Base-by-base conservation (phyloP, 2,329 filamentous ascomycete species). In the Sporothrix luriei region DNA sequence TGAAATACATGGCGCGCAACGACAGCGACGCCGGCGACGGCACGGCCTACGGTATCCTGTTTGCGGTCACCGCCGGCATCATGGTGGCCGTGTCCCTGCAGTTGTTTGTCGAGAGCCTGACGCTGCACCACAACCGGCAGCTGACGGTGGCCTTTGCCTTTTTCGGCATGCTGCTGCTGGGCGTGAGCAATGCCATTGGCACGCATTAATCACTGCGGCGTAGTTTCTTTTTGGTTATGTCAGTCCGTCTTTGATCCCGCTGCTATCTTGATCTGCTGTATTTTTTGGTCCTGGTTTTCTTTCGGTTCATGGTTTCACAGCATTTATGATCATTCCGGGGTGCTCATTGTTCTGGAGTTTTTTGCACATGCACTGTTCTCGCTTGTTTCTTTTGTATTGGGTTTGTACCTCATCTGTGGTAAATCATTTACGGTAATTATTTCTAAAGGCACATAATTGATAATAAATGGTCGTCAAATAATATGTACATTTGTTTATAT, bases 1-100 rank as follows among this genome's bases (percentile, higher is more conserved):
- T 98, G 78, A 88, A 88, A 76, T 80, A 93, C 55, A 89, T 92
- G 0, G 76, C 84, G 74, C 74, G 80, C 55, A 83, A 81, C 2
- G 78, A 84, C 68, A 78, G 78, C 0, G 85, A 86, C 26, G 91
- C 78, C 0, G 85, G 85, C 19, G 83, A 84, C 69, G 79, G 83
- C n/a, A 82, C 83, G n/a, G 84, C 84, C 0, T 94, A 95, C 76
- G 92, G 90, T 0, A 87, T 86, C 67, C 90, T 98, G 80, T 99
- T 99, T 81, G 94, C 93, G 7, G 83, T 89, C 11, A 98, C 94
- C 0, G 89, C 93, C 0, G 95, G 95, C 0, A 96, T 99, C 75
- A 98, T 99, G 95, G 90, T 93, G 38, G 95, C 91, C 75, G 95
- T 99, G 40, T 93, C 91, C 2, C 80, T 99, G 76, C 92, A 96